phyloP scores from a whole-genome alignment of 768 basidiomycete species.

The Neoboletus brunneissimus region DNA sequence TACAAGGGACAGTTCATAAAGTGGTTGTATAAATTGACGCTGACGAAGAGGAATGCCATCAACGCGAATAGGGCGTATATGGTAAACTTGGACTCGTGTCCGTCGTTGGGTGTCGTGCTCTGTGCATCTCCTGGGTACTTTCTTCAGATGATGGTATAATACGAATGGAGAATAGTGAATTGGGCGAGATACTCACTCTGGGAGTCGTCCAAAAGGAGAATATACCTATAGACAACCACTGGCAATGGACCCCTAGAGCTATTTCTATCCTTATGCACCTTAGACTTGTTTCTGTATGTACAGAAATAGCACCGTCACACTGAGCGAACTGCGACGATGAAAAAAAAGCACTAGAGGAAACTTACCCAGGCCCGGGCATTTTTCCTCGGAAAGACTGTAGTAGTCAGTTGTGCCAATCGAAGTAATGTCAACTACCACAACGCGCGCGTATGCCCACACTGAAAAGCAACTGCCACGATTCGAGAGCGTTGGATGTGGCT shows the following conservation, averaged over 20 bases:
- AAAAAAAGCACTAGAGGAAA: background rate
- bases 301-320: background rate
- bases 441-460: background rate
- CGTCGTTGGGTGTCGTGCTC: too few species aligned
- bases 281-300: background rate
- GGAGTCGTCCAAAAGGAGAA: too few species aligned
- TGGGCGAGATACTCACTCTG: too few species aligned
- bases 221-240: too few species aligned
- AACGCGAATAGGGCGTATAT: background rate
- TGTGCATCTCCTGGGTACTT: too few species aligned
- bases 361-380: constrained; percentile 1
- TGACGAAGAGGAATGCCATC: background rate
- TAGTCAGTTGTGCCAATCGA: background rate
- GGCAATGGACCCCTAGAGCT: too few species aligned
- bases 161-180: too few species aligned
- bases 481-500: too few species aligned
- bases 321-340: background rate
- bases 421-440: background rate
- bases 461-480: constrained; percentile 1
- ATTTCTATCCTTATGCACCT: too few species aligned
- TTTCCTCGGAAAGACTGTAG: background rate
- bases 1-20: constrained; percentile 10
- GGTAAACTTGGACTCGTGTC: background rate
- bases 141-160: too few species aligned
- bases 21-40: constrained; percentile 2